Evolutionary conservation across 2,329 filamentous ascomycete species (phyloP).

Genomic region (Colletotrichum truncatum): DNA sequence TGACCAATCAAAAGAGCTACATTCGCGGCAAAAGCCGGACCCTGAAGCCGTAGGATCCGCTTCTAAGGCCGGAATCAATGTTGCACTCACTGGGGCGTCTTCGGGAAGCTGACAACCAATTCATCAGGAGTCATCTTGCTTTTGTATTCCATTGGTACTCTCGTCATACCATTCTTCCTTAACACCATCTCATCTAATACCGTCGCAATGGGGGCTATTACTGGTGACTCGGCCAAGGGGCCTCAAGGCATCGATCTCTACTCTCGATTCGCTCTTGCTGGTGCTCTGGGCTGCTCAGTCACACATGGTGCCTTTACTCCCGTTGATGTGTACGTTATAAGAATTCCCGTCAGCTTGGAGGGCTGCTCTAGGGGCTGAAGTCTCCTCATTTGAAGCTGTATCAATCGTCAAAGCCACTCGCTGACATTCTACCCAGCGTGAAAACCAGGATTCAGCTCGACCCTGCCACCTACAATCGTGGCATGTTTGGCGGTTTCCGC

Average conservation of each 20-base stretch:
- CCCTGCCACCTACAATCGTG: slow-evolving; percentile 87
- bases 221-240: slow-evolving; percentile 51
- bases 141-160: no score
- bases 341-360: background rate
- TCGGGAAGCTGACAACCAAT: no score
- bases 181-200: no score
- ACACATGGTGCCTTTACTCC: slow-evolving; percentile 97
- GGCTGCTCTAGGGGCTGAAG: background rate
- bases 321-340: slow-evolving; percentile 92
- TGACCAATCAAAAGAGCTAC: no score
- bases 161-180: no score
- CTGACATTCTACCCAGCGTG: slow-evolving; percentile 66
- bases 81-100: no score
- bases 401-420: background rate
- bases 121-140: no score
- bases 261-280: slow-evolving; percentile 95
- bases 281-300: slow-evolving; percentile 96
- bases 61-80: no score
- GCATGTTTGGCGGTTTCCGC: slow-evolving; percentile 85
- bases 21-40: no score
- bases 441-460: slow-evolving; percentile 97
- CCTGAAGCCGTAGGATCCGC: no score
- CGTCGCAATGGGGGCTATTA: slow-evolving; percentile 52
- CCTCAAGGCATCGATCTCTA: slow-evolving; percentile 75
- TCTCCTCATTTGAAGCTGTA: no score